These are phyloP conservation scores for Spiraea crenata DNA, from an alignment of 331 rosid species.

Conservation along the genomic window DNA sequence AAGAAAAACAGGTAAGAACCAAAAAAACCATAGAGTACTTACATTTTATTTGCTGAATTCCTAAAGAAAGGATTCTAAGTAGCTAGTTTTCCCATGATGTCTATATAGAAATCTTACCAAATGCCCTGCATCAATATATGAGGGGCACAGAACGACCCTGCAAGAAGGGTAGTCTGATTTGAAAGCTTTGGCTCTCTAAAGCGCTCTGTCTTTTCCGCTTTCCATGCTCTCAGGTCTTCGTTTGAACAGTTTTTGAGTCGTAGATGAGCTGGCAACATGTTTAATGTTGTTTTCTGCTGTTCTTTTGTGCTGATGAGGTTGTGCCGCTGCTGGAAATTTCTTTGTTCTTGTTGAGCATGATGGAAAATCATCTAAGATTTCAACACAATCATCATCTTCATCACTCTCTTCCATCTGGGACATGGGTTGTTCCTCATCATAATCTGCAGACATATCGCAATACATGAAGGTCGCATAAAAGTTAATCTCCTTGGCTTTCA, in stretches of 20 bases:
- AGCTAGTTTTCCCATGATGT: neutral
- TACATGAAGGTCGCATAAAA: neutral
- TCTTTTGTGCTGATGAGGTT: constrained; percentile 7
- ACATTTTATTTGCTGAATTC: no score
- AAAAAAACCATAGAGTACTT: no score
- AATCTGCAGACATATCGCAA: neutral
- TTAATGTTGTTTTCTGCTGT: neutral
- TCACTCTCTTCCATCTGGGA: neutral
- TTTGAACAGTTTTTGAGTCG: neutral
- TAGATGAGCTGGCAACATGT: no score
- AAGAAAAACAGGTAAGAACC: neutral
- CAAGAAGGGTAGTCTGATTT: neutral
- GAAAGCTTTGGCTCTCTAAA: constrained; percentile 21
- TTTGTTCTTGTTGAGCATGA: neutral
- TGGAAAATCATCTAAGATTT: constrained; percentile 10
- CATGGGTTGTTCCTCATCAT: neutral
- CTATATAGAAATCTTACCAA: constrained; percentile 17
- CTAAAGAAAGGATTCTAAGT: no score
- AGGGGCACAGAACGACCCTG: constrained; percentile 24
- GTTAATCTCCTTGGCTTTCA: neutral
- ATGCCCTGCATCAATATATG: neutral
- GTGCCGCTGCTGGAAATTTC: neutral
- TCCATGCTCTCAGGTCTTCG: neutral
- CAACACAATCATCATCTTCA: neutral
- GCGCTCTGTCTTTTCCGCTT: constrained; percentile 1